Evolutionary conservation across 768 basidiomycete species (phyloP).

Genomic region (Aureoboletus auriporus): DNA sequence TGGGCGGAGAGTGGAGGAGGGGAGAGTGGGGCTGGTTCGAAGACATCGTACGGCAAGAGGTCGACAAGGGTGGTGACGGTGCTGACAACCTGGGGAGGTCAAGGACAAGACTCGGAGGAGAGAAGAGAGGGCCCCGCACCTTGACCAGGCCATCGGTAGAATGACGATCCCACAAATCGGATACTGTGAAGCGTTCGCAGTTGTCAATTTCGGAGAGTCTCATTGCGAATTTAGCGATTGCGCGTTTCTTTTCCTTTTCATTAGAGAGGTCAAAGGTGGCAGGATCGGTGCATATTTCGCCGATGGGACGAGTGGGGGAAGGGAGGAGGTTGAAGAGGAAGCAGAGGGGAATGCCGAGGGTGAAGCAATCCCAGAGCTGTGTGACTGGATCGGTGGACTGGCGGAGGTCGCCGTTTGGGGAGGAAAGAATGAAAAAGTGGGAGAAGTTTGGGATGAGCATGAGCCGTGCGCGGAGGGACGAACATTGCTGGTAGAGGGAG

Average conservation of each 20-base stretch:
- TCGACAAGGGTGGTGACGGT: conserved; percentile 85
- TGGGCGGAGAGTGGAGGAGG: conserved; percentile 52
- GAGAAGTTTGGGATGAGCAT: conserved; percentile 74
- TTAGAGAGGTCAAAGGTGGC: conserved; percentile 62
- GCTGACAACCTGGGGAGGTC: conserved; percentile 65
- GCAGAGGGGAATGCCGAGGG: conserved; percentile 89
- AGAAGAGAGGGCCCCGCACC: conserved; percentile 42
- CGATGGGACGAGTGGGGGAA: conserved; percentile 36
- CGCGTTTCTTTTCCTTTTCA: conserved; percentile 85
- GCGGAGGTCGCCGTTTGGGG: conserved; percentile 52
- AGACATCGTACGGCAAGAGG: conserved; percentile 64
- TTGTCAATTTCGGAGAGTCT: conserved; percentile 67
- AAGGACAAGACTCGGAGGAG: not conserved
- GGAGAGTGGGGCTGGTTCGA: conserved; percentile 59
- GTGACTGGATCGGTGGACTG: conserved; percentile 90
- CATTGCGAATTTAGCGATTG: conserved; percentile 90
- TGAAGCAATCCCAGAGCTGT: conserved; percentile 92
- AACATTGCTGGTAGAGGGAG: conserved; percentile 91
- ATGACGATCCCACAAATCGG: conserved; percentile 85
- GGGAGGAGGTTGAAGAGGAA: conserved; percentile 94
- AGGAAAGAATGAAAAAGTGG: conserved; percentile 62
- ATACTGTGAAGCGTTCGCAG: conserved; percentile 84
- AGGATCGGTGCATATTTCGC: conserved; percentile 61
- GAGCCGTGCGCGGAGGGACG: conserved; percentile 69
- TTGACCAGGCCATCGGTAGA: conserved; percentile 95